A percentile compares a stretch with the other conserved stretches of the same genome.
Evolutionary conservation across 2,329 filamentous ascomycete genomes (phyloP).

Genomic region (Sclerotinia sclerotiorum): DNA sequence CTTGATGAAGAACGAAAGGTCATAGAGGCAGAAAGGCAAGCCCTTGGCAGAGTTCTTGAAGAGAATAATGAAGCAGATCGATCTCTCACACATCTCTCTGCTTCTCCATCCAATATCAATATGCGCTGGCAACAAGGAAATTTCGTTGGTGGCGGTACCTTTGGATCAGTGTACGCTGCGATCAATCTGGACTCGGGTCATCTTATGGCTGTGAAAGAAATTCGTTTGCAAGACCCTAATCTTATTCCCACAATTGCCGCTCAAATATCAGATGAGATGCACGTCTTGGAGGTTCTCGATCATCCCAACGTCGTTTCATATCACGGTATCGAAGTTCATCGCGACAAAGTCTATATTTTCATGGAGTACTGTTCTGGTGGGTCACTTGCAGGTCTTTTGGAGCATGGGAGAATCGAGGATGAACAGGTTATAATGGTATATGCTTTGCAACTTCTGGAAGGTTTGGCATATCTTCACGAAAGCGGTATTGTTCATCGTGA

Average conservation of each 20-base stretch:
- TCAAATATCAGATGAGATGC: constrained; percentile 97
- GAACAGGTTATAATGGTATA: constrained; percentile 98
- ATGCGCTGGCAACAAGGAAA: constrained; percentile 99
- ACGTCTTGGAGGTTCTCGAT: constrained; percentile 89
- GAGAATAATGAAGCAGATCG: constrained; percentile 94
- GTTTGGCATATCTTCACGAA: constrained; percentile 89
- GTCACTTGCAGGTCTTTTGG: constrained; percentile 82
- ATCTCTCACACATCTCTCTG: constrained; percentile 89
- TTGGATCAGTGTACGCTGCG: constrained; percentile 94
- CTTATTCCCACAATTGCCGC: constrained; percentile 90
- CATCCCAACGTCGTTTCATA: constrained; percentile 98
- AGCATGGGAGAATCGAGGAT: constrained; percentile 96
- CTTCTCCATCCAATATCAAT: constrained; percentile 90
- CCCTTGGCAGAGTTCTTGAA: constrained; percentile 86
- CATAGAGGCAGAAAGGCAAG: constrained; percentile 80
- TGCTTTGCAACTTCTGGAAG: constrained; percentile 88
- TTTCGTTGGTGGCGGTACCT: constrained; percentile 94
- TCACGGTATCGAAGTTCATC: constrained; percentile 95
- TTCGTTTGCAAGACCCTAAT: constrained; percentile 93
- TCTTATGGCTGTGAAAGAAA: constrained; percentile 98
- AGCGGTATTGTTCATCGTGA: constrained; percentile 91
- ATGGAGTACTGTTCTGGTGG: constrained; percentile 99
- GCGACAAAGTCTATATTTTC: constrained; percentile 99
- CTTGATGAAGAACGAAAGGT: constrained; percentile 78
- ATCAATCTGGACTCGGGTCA: constrained; percentile 97